A percentile compares a stretch with the other conserved stretches of the same genome.
Conservation (phyloP, 2,329 filamentous ascomycete species). For the Fusarium fracticaudum region DNA sequence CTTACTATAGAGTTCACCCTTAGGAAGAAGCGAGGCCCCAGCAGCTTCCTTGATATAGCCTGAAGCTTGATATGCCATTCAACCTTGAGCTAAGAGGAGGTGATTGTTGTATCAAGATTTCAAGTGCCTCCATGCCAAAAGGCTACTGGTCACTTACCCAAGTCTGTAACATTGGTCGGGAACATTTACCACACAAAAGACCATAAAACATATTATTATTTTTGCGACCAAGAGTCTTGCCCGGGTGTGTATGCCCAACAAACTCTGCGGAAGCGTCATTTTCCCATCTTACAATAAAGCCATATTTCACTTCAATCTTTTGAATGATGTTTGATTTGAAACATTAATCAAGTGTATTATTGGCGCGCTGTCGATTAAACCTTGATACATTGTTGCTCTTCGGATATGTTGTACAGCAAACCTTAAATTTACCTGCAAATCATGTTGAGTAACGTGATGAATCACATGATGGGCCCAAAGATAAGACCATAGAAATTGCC, state of each 20-base stretch:
- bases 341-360: not conserved
- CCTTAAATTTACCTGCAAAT: not conserved
- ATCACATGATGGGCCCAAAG: not conserved
- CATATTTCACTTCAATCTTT: not conserved
- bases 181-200: accelerated
- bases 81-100: not conserved
- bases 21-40: accelerated
- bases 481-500: not conserved
- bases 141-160: not conserved
- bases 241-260: too few relatives aligned
- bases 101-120: not conserved
- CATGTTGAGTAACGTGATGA: not conserved
- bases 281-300: not conserved
- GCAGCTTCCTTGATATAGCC: not conserved
- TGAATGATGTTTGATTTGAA: accelerated
- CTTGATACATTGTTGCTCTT: not conserved
- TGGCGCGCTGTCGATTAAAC: not conserved
- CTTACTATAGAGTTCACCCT: not conserved
- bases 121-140: not conserved
- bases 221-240: too few relatives aligned
- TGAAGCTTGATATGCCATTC: not conserved
- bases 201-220: accelerated
- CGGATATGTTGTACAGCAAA: accelerated
- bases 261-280: not conserved
- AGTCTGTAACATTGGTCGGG: too few relatives aligned